These are phyloP conservation scores for Russula foetens DNA, from an alignment of 768 basidiomycete species.

Conservation along the genomic window DNA sequence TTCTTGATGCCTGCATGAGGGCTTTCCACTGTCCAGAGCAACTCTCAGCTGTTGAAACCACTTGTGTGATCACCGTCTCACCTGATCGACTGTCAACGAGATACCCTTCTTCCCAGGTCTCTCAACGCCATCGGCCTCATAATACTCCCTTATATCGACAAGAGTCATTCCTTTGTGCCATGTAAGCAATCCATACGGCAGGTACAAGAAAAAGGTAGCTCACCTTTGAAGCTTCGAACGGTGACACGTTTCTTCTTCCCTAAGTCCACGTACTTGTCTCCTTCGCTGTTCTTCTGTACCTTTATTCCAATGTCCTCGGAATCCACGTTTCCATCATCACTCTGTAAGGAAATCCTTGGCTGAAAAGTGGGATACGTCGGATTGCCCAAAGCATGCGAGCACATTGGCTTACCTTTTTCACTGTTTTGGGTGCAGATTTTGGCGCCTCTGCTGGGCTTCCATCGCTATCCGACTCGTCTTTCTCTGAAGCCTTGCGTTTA, in stretches of 20 bases:
- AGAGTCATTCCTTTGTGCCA: constrained; percentile 37
- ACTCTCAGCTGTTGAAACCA: neutral
- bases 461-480: neutral
- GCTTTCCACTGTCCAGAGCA: constrained; percentile 32
- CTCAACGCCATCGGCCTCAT: constrained; percentile 40
- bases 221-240: constrained; percentile 43
- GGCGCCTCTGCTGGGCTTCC: neutral
- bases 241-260: constrained; percentile 67
- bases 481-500: constrained; percentile 1
- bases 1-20: constrained; percentile 4
- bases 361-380: neutral
- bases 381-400: neutral
- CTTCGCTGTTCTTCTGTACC: constrained; percentile 26
- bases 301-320: neutral
- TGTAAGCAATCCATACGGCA: neutral
- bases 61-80: constrained; percentile 22
- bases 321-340: neutral
- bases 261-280: constrained; percentile 51
- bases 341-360: constrained; percentile 1
- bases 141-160: constrained; percentile 74
- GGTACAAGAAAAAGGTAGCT: constrained; percentile 25
- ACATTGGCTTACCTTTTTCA: constrained; percentile 9
- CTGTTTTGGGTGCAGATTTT: neutral
- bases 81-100: constrained; percentile 56
- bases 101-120: constrained; percentile 84